Conservation (phyloP, 1,139 yeast genomes). For the Nakaseomyces delphensis region DNA sequence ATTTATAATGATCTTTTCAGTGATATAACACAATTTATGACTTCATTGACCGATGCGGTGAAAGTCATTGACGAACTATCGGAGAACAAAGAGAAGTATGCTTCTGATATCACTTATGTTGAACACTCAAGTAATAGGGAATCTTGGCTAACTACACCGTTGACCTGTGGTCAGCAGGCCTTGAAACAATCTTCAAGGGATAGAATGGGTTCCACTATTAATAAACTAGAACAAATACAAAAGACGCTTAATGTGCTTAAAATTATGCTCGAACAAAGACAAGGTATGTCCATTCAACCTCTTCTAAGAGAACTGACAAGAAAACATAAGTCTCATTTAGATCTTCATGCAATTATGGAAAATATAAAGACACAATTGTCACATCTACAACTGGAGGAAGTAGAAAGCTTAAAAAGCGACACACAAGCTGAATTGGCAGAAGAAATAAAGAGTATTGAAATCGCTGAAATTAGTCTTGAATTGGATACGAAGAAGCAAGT, state of each 20-base stretch:
- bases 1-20: neutral
- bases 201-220: neutral
- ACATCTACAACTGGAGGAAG: neutral
- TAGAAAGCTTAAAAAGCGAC: neutral
- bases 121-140: neutral
- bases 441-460: slow-evolving; percentile 7
- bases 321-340: slow-evolving; percentile 13
- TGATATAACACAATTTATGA: neutral
- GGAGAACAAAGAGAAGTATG: neutral
- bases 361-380: slow-evolving; percentile 12
- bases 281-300: slow-evolving; percentile 9
- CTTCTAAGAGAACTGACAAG: slow-evolving; percentile 13
- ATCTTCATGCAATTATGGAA: slow-evolving; percentile 16
- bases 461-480: slow-evolving; percentile 24
- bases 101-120: neutral
- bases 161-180: neutral
- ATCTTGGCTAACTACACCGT: neutral
- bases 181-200: neutral
- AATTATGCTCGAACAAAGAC: neutral
- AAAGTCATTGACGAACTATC: neutral
- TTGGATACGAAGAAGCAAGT: slow-evolving; percentile 23
- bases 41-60: neutral
- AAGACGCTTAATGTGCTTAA: neutral
- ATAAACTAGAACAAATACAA: slow-evolving; percentile 2
- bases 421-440: slow-evolving; percentile 10